Conservation (phyloP, 2,329 filamentous ascomycete genomes). For the Sporothrix inflata region DNA sequence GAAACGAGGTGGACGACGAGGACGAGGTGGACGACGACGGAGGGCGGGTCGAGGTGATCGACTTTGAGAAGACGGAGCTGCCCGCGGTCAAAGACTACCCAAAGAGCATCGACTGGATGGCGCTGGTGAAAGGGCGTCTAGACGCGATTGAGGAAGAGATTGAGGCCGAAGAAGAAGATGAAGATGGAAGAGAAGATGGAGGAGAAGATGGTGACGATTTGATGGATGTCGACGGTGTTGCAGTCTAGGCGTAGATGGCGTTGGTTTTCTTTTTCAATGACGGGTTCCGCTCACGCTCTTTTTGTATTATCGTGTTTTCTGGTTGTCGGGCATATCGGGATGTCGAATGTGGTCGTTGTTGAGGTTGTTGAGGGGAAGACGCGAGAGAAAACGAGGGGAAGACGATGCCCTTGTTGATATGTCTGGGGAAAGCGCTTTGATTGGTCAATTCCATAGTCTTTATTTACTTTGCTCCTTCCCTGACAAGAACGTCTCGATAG, state of each 20-base stretch:
- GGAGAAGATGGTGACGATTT: background rate
- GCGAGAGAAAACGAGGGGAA: background rate
- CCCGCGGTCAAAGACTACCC: conserved; percentile 21
- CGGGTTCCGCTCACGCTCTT: no score
- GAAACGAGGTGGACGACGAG: background rate
- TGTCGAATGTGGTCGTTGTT: background rate
- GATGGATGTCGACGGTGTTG: background rate
- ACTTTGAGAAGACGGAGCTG: conserved; percentile 23
- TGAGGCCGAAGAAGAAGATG: background rate
- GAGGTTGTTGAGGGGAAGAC: background rate
- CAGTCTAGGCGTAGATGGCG: background rate
- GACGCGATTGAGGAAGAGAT: background rate
- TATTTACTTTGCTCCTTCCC: conserved; percentile 11
- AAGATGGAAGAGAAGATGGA: background rate
- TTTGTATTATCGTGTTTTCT: background rate
- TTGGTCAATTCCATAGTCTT: background rate
- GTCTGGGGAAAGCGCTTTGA: background rate
- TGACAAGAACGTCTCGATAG: no score
- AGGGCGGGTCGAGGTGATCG: background rate
- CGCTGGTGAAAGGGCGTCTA: background rate
- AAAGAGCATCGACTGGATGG: conserved; percentile 23
- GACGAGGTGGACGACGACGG: background rate
- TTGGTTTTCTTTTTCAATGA: background rate
- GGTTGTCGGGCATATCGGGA: background rate
- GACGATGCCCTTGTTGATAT: background rate